Evolutionary conservation across 305 asterid genomes (phyloP).

Genomic region (Fraxinus albicans): DNA sequence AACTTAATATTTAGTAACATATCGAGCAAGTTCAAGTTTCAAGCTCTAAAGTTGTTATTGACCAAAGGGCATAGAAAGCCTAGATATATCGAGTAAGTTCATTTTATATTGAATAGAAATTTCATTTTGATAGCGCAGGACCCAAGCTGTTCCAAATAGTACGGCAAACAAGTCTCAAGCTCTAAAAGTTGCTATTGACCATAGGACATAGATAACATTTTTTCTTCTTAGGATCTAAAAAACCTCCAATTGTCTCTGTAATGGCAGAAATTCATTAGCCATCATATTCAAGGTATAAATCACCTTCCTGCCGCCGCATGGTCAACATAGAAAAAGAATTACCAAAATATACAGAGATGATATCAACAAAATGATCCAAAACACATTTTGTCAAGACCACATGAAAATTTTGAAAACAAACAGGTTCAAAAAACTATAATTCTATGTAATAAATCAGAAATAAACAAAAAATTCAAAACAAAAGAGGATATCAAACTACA

Average conservation of each 20-base stretch:
- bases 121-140: neutral
- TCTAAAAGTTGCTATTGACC: neutral
- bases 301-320: neutral
- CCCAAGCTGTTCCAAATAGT: neutral
- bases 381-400: neutral
- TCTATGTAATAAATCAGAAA: neutral
- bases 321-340: neutral
- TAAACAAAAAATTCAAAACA: neutral
- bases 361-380: neutral
- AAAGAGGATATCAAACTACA: neutral
- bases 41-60: neutral
- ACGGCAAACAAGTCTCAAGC: neutral
- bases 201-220: neutral
- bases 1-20: neutral
- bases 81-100: neutral
- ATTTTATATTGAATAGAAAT: neutral
- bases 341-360: neutral
- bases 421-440: neutral
- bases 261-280: neutral
- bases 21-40: neutral
- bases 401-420: neutral
- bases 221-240: neutral
- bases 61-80: neutral
- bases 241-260: neutral
- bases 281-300: neutral